These are phyloP conservation scores for Penicillium verrucosum DNA, from an alignment of 2,329 filamentous ascomycete species.

Conservation along the genomic window DNA sequence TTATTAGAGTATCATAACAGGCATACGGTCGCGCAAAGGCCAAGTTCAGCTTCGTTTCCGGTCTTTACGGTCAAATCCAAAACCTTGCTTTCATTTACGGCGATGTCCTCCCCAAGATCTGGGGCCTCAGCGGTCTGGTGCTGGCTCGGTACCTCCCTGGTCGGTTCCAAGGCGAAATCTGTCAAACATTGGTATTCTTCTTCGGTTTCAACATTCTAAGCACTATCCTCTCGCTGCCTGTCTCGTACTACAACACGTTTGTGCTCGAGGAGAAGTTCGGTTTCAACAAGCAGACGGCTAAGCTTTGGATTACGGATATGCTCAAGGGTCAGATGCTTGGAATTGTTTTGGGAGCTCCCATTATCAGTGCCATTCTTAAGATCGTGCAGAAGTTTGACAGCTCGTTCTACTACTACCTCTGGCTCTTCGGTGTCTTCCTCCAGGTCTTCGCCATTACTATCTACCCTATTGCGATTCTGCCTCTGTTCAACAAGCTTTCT, in stretches of 20 bases:
- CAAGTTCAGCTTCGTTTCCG: conserved; percentile 77
- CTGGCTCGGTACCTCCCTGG: conserved; percentile 71
- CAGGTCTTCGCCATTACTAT: conserved; percentile 95
- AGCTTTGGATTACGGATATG: conserved; percentile 84
- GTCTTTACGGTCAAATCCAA: conserved; percentile 81
- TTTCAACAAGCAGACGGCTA: conserved; percentile 96
- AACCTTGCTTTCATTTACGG: conserved; percentile 86
- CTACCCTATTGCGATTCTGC: conserved; percentile 90
- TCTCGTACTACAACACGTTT: conserved; percentile 88
- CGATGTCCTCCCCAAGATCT: conserved; percentile 86
- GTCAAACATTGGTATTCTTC: conserved; percentile 89
- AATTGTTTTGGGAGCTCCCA: conserved; percentile 75
- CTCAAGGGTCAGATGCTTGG: conserved; percentile 84
- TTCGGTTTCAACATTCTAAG: conserved; percentile 81
- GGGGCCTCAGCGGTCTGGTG: conserved; percentile 74
- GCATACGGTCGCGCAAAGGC: conserved; percentile 95
- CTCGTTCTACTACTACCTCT: conserved; percentile 97
- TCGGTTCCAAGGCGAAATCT: conserved; percentile 85
- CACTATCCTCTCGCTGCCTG: conserved; percentile 73
- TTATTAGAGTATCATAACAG: conserved; percentile 34
- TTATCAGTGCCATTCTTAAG: conserved; percentile 86
- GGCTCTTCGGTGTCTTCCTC: conserved; percentile 83
- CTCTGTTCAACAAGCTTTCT: conserved; percentile 96
- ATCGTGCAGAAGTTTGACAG: conserved; percentile 93
- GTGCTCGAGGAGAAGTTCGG: conserved; percentile 95